Evolutionary conservation across 345 rosid species (phyloP).

Genomic region (Eucalyptus tenuipes): DNA sequence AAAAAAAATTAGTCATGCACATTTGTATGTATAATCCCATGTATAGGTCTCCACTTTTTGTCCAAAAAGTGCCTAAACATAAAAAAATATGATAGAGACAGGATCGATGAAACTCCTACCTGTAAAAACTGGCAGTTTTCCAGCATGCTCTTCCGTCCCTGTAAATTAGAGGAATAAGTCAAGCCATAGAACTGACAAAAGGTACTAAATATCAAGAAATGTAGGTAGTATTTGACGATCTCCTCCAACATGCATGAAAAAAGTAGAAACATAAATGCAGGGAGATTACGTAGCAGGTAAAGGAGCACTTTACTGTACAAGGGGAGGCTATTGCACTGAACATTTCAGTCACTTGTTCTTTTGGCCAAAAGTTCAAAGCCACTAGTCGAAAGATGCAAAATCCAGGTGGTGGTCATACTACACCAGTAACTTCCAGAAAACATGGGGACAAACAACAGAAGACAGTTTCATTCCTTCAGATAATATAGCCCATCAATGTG

Average conservation of each 20-base stretch:
- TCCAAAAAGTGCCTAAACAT: neutral
- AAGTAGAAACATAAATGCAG: neutral
- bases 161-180: neutral
- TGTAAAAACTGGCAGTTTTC: constrained; percentile 90
- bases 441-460: neutral
- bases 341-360: neutral
- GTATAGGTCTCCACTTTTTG: neutral
- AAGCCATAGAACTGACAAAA: neutral
- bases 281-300: neutral
- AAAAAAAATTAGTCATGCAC: neutral
- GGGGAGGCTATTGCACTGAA: neutral
- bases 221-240: neutral
- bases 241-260: neutral
- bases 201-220: neutral
- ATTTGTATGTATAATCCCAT: neutral
- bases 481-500: neutral
- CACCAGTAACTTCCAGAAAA: neutral
- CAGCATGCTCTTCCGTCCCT: constrained; percentile 89
- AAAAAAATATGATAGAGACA: neutral
- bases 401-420: neutral
- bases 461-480: neutral
- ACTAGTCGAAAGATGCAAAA: neutral
- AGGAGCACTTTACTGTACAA: neutral
- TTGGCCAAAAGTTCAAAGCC: neutral
- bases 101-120: constrained; percentile 11